phyloP scores from a whole-genome alignment of 2,329 filamentous ascomycete species.

The Talaromyces marneffei region DNA sequence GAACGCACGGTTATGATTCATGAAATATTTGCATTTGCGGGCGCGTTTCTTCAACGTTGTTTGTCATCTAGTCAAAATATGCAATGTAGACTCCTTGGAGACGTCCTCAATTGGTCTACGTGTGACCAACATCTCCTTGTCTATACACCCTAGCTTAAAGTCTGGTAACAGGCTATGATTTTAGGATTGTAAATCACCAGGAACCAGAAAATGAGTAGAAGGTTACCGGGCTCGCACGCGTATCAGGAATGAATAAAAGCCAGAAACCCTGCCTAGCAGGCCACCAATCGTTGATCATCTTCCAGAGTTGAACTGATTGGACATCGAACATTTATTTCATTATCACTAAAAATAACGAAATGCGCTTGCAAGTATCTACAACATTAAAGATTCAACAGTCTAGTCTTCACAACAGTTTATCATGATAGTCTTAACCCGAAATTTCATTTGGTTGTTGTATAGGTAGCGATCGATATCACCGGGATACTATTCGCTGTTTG shows the following conservation, averaged over 20 bases:
- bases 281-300: neutral
- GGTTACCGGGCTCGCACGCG: no score
- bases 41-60: no score
- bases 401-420: neutral
- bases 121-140: neutral
- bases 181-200: neutral
- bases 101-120: no score
- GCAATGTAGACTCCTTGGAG: no score
- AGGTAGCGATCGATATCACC: neutral
- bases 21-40: neutral
- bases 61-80: no score
- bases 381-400: neutral
- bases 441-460: neutral
- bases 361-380: neutral
- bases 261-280: neutral
- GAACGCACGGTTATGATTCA: neutral
- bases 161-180: neutral
- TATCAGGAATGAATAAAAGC: neutral
- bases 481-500: neutral
- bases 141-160: neutral
- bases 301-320: neutral
- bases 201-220: neutral
- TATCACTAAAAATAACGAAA: neutral
- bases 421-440: neutral
- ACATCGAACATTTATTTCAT: neutral